These are phyloP conservation scores for Cytospora mali DNA, from an alignment of 2,329 filamentous ascomycete genomes.

Conservation along the genomic window DNA sequence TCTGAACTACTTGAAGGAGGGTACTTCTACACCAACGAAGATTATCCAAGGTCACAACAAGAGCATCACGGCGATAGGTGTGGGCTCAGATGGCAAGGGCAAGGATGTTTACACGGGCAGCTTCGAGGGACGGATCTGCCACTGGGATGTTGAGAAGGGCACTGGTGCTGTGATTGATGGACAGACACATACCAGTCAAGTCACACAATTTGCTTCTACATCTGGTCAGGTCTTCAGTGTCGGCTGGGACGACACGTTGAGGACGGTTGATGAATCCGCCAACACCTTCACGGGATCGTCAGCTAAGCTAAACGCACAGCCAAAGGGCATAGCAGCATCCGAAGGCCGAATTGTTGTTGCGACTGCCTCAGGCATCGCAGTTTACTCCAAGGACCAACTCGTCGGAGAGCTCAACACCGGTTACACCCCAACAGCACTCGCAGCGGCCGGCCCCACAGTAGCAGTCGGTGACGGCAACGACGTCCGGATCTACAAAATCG, in stretches of 20 bases:
- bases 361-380: slow-evolving; percentile 52
- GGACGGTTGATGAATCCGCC: slow-evolving; percentile 73
- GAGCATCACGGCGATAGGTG: slow-evolving; percentile 77
- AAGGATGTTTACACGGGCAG: slow-evolving; percentile 84
- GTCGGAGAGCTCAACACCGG: slow-evolving; percentile 61
- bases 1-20: slow-evolving; percentile 82
- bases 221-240: slow-evolving; percentile 75
- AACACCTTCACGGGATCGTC: slow-evolving; percentile 74
- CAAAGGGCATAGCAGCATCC: slow-evolving; percentile 69
- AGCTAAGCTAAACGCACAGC: slow-evolving; percentile 74
- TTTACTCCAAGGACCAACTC: slow-evolving; percentile 63
- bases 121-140: slow-evolving; percentile 84
- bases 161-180: slow-evolving; percentile 74
- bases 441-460: slow-evolving; percentile 66
- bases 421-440: slow-evolving; percentile 71
- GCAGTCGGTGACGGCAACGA: slow-evolving; percentile 74
- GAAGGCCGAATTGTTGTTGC: slow-evolving; percentile 59
- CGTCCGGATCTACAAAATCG: slow-evolving; percentile 72
- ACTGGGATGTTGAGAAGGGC: slow-evolving; percentile 78
- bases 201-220: slow-evolving; percentile 71
- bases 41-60: slow-evolving; percentile 89
- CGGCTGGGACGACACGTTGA: slow-evolving; percentile 91
- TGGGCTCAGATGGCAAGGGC: slow-evolving; percentile 56
- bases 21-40: slow-evolving; percentile 67
- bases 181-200: slow-evolving; percentile 81